Evolutionary conservation across 1,284 basidiomycete genomes (phyloP).

Genomic region (Blastosporella zonata): DNA sequence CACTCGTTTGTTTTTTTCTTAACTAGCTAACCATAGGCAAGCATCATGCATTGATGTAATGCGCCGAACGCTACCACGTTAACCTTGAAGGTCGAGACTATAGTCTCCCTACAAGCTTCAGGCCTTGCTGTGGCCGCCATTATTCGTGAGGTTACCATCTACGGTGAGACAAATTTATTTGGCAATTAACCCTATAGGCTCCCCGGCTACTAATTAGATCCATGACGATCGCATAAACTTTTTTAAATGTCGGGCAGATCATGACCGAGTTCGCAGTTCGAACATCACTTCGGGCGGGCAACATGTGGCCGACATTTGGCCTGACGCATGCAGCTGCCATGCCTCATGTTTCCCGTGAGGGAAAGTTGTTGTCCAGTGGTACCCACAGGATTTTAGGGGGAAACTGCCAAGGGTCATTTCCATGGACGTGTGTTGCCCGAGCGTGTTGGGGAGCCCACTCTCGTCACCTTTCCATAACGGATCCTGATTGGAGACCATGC

Average conservation of each 20-base stretch:
- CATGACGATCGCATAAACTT: neutral
- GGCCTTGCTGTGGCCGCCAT: too few relatives aligned
- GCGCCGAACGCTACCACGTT: too few relatives aligned
- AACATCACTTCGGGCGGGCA: neutral
- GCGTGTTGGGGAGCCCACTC: neutral
- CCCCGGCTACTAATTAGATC: neutral
- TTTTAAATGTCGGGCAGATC: slow-evolving; percentile 9
- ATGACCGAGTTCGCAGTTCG: slow-evolving; percentile 7
- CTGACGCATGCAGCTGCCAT: neutral
- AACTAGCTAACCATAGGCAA: too few relatives aligned
- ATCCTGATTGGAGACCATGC: slow-evolving; percentile 10
- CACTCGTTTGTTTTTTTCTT: too few relatives aligned
- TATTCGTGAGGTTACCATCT: too few relatives aligned
- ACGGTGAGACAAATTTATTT: too few relatives aligned
- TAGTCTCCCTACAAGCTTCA: too few relatives aligned
- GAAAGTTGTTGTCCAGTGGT: neutral
- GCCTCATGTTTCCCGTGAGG: neutral
- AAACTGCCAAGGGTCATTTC: neutral
- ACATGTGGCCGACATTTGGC: neutral
- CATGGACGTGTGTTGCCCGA: neutral
- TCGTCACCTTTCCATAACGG: slow-evolving; percentile 2
- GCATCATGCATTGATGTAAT: too few relatives aligned
- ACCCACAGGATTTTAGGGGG: neutral
- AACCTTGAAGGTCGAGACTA: too few relatives aligned
- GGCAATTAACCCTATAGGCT: neutral